Conservation (phyloP, 2,329 filamentous ascomycete species). For the Aspergillus puulaauensis region DNA sequence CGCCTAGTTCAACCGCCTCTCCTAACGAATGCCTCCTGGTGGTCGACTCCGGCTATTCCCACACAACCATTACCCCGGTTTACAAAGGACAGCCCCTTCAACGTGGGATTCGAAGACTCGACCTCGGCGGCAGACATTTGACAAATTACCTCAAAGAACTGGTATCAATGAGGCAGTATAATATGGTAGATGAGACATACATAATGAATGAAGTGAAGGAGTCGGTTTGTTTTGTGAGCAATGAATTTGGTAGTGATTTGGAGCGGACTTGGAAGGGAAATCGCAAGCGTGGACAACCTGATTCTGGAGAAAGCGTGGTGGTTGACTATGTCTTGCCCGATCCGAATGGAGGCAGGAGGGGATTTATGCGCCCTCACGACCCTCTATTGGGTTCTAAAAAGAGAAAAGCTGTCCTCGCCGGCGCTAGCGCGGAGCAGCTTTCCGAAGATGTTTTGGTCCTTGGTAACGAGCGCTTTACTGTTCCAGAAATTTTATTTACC, state of each 20-base stretch:
- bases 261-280: slow-evolving; percentile 83
- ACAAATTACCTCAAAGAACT: slow-evolving; percentile 91
- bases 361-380: slow-evolving; percentile 76
- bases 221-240: slow-evolving; percentile 76
- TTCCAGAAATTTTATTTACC: slow-evolving; percentile 86
- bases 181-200: slow-evolving; percentile 90
- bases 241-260: slow-evolving; percentile 73
- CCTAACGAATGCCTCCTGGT: slow-evolving; percentile 82
- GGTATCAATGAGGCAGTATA: slow-evolving; percentile 86
- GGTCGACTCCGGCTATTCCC: slow-evolving; percentile 88
- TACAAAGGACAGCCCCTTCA: slow-evolving; percentile 79
- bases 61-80: slow-evolving; percentile 85
- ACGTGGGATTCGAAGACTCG: slow-evolving; percentile 76
- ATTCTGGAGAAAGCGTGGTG: slow-evolving; percentile 55
- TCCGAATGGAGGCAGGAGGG: slow-evolving; percentile 62
- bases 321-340: slow-evolving; percentile 93
- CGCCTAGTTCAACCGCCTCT: slow-evolving; percentile 39
- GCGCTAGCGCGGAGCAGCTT: slow-evolving; percentile 45
- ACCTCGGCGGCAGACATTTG: slow-evolving; percentile 87
- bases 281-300: slow-evolving; percentile 38
- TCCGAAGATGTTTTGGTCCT: slow-evolving; percentile 81
- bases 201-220: slow-evolving; percentile 98
- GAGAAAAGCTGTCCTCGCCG: slow-evolving; percentile 49
- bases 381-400: slow-evolving; percentile 58
- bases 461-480: slow-evolving; percentile 85